These are phyloP conservation scores for Pharnaceum exiguum DNA, from an alignment of 148 eudicot species.

Conservation along the genomic window DNA sequence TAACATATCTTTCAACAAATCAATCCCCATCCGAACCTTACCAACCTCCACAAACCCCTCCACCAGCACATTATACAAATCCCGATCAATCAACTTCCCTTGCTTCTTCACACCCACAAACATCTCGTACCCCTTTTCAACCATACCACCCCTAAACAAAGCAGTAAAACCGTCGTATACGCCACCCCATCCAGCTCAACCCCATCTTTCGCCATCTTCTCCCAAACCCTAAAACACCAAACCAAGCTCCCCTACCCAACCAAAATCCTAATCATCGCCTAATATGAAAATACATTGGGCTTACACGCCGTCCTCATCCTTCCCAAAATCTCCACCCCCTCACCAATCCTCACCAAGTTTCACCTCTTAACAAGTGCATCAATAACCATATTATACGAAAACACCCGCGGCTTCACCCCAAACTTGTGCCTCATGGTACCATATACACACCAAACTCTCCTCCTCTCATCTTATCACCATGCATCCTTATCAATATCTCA, in stretches of 20 bases:
- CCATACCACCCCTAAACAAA: slow-evolving; percentile 59
- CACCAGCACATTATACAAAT: slow-evolving; percentile 66
- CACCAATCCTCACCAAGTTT: slow-evolving; percentile 57
- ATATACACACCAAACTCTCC: slow-evolving; percentile 82
- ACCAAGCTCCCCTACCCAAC: slow-evolving; percentile 63
- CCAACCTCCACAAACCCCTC: slow-evolving; percentile 75
- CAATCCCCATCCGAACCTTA: slow-evolving; percentile 71
- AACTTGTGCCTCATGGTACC: slow-evolving; percentile 96
- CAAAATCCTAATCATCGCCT: slow-evolving; percentile 73
- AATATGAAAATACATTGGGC: slow-evolving; percentile 95
- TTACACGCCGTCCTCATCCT: slow-evolving; percentile 68
- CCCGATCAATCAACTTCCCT: slow-evolving; percentile 73
- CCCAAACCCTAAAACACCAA: slow-evolving; percentile 86
- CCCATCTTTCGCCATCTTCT: slow-evolving; percentile 64
- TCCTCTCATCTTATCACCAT: slow-evolving; percentile 77
- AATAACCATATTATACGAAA: slow-evolving; percentile 79
- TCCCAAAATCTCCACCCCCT: slow-evolving; percentile 53
- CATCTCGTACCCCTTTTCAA: slow-evolving; percentile 56
- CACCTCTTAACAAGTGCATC: slow-evolving; percentile 73
- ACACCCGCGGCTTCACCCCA: slow-evolving; percentile 73
- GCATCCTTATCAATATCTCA: slow-evolving; percentile 89
- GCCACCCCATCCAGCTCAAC: slow-evolving; percentile 88
- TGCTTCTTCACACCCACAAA: slow-evolving; percentile 72
- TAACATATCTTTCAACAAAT: slow-evolving; percentile 72
- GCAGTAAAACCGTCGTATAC: slow-evolving; percentile 67